Evolutionary conservation across 208 protist species (phyloP).

Genomic region (Crithidia brevicula): DNA sequence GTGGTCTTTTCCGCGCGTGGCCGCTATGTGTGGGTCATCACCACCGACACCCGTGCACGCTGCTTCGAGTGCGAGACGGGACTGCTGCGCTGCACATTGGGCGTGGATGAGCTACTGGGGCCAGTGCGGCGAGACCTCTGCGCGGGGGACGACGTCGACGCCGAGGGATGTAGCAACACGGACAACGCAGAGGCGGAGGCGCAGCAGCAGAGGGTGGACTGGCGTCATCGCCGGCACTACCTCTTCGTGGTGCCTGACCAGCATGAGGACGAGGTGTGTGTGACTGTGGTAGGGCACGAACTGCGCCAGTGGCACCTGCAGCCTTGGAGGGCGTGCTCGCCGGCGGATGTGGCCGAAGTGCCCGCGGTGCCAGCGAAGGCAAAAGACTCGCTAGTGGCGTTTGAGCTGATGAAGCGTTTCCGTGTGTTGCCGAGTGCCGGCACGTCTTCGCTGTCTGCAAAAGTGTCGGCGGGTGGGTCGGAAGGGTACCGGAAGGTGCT

Average conservation of each 20-base stretch:
- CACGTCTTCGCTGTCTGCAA: neutral
- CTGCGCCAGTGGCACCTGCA: slow-evolving; percentile 35
- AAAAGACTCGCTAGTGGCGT: neutral
- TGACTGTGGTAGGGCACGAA: slow-evolving; percentile 31
- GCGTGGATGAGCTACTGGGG: slow-evolving; percentile 35
- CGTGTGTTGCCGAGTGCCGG: neutral
- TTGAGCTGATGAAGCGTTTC: slow-evolving; percentile 12
- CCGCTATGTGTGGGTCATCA: slow-evolving; percentile 71
- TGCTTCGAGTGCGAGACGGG: slow-evolving; percentile 78
- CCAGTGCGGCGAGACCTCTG: neutral
- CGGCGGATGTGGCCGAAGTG: neutral
- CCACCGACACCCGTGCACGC: slow-evolving; percentile 60
- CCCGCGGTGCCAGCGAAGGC: neutral
- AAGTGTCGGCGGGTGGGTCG: neutral
- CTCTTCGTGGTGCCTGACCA: slow-evolving; percentile 47
- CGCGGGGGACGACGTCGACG: neutral
- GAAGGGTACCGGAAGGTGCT: slow-evolving; percentile 20
- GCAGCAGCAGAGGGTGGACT: slow-evolving; percentile 13
- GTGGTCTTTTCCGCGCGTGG: slow-evolving; percentile 71
- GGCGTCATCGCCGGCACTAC: slow-evolving; percentile 27
- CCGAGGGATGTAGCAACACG: neutral
- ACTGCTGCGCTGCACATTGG: slow-evolving; percentile 45
- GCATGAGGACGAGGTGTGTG: slow-evolving; percentile 53
- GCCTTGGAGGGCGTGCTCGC: slow-evolving; percentile 10
- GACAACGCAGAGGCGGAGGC: neutral